Evolutionary conservation across 176 grass and related monocot genomes (phyloP), one percentile per base, ranked within the genome.

Genomic region (Oryza glaberrima): DNA sequence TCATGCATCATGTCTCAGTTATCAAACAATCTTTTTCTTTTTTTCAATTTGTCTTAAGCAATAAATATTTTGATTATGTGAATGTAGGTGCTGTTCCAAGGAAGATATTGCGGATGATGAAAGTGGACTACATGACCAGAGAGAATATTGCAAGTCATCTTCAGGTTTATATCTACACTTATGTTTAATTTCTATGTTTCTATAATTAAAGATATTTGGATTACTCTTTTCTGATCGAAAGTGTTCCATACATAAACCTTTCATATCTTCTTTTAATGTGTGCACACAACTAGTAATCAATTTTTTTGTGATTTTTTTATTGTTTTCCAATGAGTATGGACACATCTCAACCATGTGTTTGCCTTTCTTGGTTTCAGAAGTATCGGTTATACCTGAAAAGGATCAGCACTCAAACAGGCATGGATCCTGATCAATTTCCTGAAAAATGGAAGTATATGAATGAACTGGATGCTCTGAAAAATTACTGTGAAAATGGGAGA

Each of bases 61-160:
- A 88, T 44, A 34, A 38, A 17, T 22, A 0, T 54, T 65, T 69
- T 69, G 9, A 64, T 74, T 5, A 11, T 90, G 64, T 58, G 35
- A 65, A 78, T 81, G 68, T 58, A 98, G 95, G 13, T 38, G 92
- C 89, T 48, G 88, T 82, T 72, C 95, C 92, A 14, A 98, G 88
- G 45, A 91, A 81, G 51, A 94, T 97, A 84, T 15, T 91, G 1
- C 78, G 91, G 30, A 72, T 82, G 65, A 97, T 97, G 95, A 88
- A 86, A 56, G 82, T 91, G 4, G 69, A 88, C 3, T 48, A 89
- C 20, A 70, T 98, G 20, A 94, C 64, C 4, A 89, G 92, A 85
- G 86, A 93, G 36, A 79, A 86, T 69, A 56, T 94, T 9, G 88
- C 90, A 8, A 98, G 92, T 41, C 95, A 98, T 84, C 67, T 98